Conservation (phyloP, 495 filamentous ascomycete genomes). For the Penicillium taxi region DNA sequence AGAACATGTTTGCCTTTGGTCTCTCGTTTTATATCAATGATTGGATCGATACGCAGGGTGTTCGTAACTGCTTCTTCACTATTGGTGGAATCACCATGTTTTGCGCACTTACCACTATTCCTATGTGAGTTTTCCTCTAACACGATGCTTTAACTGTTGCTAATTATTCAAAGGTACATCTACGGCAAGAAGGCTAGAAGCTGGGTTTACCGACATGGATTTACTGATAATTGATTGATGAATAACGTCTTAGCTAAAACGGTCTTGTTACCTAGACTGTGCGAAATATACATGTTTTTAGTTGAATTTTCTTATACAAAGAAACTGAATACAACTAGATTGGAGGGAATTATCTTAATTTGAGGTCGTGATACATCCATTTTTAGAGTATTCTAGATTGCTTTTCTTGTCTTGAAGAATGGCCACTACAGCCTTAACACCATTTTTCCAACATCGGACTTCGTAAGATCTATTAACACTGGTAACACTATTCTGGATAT, state of each 20-base stretch:
- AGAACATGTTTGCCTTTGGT: slow-evolving; percentile 34
- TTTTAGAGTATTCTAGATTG: no score
- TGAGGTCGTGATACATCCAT: no score
- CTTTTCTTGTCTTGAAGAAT: no score
- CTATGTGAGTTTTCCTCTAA: slow-evolving; percentile 21
- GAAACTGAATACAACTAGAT: no score
- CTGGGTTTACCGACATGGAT: slow-evolving; percentile 22
- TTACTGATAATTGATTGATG: slow-evolving; percentile 11
- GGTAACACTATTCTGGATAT: no score
- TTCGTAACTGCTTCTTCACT: slow-evolving; percentile 30
- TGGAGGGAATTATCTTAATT: no score
- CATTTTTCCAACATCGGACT: no score
- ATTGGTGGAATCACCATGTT: slow-evolving; percentile 33
- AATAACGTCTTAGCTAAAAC: background rate
- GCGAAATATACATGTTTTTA: no score
- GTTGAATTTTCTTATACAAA: no score
- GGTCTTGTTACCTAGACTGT: no score
- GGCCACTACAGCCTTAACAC: no score
- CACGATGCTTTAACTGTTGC: background rate
- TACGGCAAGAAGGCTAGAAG: slow-evolving; percentile 23
- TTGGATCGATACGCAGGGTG: slow-evolving; percentile 31
- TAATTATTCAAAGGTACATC: slow-evolving; percentile 17
- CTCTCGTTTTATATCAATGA: slow-evolving; percentile 31
- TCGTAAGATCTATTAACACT: no score
- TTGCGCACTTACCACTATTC: slow-evolving; percentile 29